phyloP scores from a whole-genome alignment of 2,329 filamentous ascomycete genomes.

The Beauveria rudraprayagi region DNA sequence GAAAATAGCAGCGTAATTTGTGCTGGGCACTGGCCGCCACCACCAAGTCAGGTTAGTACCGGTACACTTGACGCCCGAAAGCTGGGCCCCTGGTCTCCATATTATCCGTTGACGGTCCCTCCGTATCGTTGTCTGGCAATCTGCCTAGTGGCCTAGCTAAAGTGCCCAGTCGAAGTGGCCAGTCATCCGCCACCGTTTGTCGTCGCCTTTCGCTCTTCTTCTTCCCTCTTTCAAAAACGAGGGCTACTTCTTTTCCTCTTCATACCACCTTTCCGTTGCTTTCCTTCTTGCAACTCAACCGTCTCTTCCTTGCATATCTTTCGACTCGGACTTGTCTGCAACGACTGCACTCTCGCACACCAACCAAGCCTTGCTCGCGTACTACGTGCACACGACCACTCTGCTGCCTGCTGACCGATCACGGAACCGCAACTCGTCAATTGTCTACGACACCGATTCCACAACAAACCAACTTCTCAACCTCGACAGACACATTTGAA shows the following conservation, averaged over 20 bases:
- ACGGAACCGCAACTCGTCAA: constrained; percentile 1
- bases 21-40: too few species aligned
- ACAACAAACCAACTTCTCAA: not conserved
- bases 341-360: not conserved
- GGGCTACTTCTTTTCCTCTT: not conserved
- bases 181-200: constrained; percentile 1
- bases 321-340: not conserved
- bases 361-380: not conserved
- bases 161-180: not conserved
- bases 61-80: too few species aligned
- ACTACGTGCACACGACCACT: constrained; percentile 1
- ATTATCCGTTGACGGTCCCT: too few species aligned
- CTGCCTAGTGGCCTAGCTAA: too few species aligned
- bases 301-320: not conserved
- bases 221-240: not conserved
- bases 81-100: too few species aligned
- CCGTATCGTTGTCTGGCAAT: too few species aligned
- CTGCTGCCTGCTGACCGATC: constrained; percentile 5
- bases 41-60: too few species aligned
- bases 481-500: not conserved
- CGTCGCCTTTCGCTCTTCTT: not conserved
- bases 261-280: not conserved
- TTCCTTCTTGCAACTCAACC: not conserved
- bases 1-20: too few species aligned
- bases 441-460: not conserved